These are phyloP conservation scores for Cavenderia fasciculata DNA, from an alignment of 78 protist species.

Conservation along the genomic window DNA sequence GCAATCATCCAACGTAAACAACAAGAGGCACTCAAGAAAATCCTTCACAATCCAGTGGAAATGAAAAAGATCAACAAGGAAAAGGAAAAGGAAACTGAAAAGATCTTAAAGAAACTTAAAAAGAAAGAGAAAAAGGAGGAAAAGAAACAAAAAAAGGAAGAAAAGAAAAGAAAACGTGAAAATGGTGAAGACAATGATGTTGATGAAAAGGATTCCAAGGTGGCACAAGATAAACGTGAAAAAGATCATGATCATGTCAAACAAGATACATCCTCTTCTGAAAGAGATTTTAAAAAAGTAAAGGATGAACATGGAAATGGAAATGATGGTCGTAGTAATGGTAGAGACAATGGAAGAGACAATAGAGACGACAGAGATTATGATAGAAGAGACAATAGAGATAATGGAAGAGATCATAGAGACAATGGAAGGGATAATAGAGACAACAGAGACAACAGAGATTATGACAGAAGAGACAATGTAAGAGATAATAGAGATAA, in stretches of 20 bases:
- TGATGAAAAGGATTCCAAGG: background rate
- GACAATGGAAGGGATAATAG: conserved; percentile 8
- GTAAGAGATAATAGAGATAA: background rate
- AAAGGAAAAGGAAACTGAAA: conserved; percentile 25
- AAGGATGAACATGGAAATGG: background rate
- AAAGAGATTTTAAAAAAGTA: background rate
- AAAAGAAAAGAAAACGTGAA: background rate
- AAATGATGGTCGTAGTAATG: background rate
- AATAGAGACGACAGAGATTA: conserved; percentile 10
- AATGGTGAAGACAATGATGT: too few species aligned
- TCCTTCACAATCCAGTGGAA: conserved; percentile 40
- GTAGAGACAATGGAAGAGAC: background rate
- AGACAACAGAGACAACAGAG: background rate
- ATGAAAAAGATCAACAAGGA: conserved; percentile 49
- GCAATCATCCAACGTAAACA: conserved; percentile 34
- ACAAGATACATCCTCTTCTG: background rate
- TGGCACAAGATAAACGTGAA: background rate
- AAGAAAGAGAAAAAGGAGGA: conserved; percentile 70
- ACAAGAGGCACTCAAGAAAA: conserved; percentile 25
- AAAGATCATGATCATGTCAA: background rate
- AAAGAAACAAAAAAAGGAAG: conserved; percentile 12
- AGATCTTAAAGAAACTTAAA: conserved; percentile 57
- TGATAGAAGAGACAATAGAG: background rate
- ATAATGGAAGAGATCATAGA: background rate
- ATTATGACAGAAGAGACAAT: background rate